A percentile compares a stretch with the other conserved stretches of the same genome.
These are phyloP conservation scores for Boletus reticulatus DNA, from an alignment of 768 basidiomycete genomes.

Conservation along the genomic window DNA sequence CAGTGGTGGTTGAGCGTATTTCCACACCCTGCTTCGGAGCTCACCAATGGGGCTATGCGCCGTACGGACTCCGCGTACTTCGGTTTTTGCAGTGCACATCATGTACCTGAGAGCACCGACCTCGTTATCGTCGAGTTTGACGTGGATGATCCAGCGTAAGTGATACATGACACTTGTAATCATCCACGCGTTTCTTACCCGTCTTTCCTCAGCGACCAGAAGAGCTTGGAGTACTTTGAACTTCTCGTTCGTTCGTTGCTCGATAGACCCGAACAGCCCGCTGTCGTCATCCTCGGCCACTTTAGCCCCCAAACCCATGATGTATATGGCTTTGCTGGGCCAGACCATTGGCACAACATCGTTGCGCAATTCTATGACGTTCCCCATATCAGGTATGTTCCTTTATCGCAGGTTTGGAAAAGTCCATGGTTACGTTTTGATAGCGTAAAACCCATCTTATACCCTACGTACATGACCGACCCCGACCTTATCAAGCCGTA, in stretches of 20 bases:
- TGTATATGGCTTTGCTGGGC: slow-evolving; percentile 79
- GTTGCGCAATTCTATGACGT: slow-evolving; percentile 98
- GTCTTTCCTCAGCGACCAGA: slow-evolving; percentile 50
- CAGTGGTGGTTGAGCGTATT: slow-evolving; percentile 98
- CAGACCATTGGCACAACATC: slow-evolving; percentile 84
- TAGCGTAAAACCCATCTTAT: slow-evolving; percentile 79
- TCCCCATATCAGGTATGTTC: slow-evolving; percentile 71
- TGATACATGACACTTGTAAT: slow-evolving; percentile 4
- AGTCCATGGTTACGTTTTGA: background rate
- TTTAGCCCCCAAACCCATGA: slow-evolving; percentile 85
- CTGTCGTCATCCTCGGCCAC: slow-evolving; percentile 92
- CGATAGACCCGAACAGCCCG: slow-evolving; percentile 86
- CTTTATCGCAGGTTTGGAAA: background rate
- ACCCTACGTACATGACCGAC: slow-evolving; percentile 76
- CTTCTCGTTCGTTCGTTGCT: slow-evolving; percentile 90
- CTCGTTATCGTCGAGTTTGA: slow-evolving; percentile 96
- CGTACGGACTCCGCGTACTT: slow-evolving; percentile 93
- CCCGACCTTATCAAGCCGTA: slow-evolving; percentile 66
- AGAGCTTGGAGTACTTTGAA: slow-evolving; percentile 83
- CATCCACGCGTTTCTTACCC: background rate
- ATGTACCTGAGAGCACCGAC: slow-evolving; percentile 92
- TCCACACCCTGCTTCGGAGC: slow-evolving; percentile 94
- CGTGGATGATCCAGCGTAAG: slow-evolving; percentile 83
- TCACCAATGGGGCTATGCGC: slow-evolving; percentile 96
- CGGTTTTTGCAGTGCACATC: slow-evolving; percentile 89